A percentile compares a stretch with the other conserved stretches of the same genome.
These are phyloP conservation scores for Solanum etuberosum DNA, from an alignment of 257 asterid species.

Conservation along the genomic window DNA sequence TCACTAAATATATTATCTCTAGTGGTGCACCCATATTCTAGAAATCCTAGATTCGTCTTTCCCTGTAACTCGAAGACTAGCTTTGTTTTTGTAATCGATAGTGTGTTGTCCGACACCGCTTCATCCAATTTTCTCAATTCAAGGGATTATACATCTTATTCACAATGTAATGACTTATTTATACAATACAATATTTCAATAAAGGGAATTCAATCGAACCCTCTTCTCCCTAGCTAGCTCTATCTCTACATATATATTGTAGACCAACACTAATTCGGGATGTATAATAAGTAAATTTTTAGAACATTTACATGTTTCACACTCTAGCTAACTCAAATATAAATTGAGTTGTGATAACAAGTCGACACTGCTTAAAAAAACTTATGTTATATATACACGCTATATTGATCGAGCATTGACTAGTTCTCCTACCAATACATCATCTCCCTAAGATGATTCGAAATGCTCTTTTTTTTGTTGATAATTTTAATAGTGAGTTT, in stretches of 20 bases:
- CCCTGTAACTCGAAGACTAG: neutral
- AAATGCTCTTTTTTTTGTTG: neutral
- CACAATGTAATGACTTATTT: neutral
- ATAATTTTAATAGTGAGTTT: neutral
- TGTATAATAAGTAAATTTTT: neutral
- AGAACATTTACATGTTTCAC: neutral
- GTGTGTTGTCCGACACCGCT: neutral
- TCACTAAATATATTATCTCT: too few species aligned
- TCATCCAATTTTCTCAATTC: neutral
- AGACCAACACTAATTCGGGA: neutral
- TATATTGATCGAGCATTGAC: neutral
- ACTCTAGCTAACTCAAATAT: neutral
- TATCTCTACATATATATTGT: neutral
- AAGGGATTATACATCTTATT: neutral
- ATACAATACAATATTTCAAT: too few species aligned
- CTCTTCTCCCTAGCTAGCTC: neutral
- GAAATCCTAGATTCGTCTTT: too few species aligned
- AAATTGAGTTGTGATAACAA: neutral
- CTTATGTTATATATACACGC: too few species aligned
- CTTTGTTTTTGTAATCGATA: too few species aligned
- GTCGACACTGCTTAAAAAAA: neutral
- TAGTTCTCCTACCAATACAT: neutral
- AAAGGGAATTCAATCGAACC: neutral
- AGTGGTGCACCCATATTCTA: neutral
- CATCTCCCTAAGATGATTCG: conserved; percentile 3